phyloP scores from a whole-genome alignment of 345 rosid genomes.

The Litchi chinensis region DNA sequence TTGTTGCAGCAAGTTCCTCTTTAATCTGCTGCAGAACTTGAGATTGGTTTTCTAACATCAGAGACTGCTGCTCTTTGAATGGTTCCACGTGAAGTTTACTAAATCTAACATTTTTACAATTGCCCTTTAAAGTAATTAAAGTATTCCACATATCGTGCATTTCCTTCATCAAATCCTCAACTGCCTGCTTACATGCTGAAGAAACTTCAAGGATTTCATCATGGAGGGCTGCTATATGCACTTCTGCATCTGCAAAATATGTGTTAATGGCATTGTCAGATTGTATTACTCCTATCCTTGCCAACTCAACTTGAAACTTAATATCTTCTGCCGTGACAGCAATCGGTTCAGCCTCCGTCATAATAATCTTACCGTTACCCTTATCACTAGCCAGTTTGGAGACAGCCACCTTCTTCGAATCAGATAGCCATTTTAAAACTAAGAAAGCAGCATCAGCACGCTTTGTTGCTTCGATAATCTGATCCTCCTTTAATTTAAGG shows the following conservation, averaged over 20 bases:
- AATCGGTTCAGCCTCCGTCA: constrained; percentile 13
- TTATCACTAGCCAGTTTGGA: constrained; percentile 8
- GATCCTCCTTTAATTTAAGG: constrained; percentile 39
- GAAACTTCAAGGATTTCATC: constrained; percentile 29
- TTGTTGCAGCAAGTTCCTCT: constrained; percentile 45
- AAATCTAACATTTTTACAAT: constrained; percentile 13
- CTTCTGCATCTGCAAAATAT: constrained; percentile 34
- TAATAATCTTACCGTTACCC: constrained; percentile 5
- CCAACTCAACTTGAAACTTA: constrained; percentile 30
- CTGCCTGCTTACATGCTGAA: constrained; percentile 24
- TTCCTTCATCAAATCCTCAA: constrained; percentile 34
- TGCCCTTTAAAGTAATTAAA: constrained; percentile 31
- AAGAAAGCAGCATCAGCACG: constrained; percentile 48
- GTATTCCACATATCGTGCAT: constrained; percentile 30
- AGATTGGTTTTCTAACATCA: constrained; percentile 35
- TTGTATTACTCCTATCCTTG: constrained; percentile 28
- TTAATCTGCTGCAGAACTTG: constrained; percentile 44
- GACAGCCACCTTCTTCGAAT: constrained; percentile 23
- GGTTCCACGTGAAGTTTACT: constrained; percentile 14
- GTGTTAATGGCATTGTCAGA: constrained; percentile 32
- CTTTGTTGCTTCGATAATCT: constrained; percentile 48
- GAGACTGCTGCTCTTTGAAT: constrained; percentile 19
- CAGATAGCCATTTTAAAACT: constrained; percentile 58
- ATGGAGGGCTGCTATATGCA: constrained; percentile 26
- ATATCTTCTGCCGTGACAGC: constrained; percentile 24